Percentiles rank a stretch among this genome's conserved stretches.
These are phyloP conservation scores for Cucumis cinereus DNA, from an alignment of 306 rosid species.

Conservation along the genomic window DNA sequence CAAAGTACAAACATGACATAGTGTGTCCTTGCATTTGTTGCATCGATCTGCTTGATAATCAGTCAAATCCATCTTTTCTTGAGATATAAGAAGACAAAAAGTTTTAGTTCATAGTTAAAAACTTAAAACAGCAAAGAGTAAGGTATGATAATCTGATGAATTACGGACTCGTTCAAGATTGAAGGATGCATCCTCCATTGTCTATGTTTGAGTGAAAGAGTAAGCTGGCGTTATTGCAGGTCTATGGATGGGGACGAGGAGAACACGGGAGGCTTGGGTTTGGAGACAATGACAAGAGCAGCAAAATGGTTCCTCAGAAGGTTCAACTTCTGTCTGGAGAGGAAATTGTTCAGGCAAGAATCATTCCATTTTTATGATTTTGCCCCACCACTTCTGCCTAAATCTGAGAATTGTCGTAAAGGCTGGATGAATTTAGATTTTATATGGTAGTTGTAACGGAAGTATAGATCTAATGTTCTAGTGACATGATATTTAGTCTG, in stretches of 20 bases:
- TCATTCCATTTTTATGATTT: not conserved
- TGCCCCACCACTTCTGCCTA: not conserved
- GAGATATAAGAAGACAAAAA: not conserved
- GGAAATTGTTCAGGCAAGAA: conserved; percentile 79
- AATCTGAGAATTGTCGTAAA: not conserved
- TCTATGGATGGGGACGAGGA: conserved; percentile 99
- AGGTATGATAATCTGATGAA: not conserved
- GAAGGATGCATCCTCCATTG: not conserved
- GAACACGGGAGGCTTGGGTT: conserved; percentile 99
- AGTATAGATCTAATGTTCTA: not conserved
- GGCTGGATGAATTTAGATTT: not conserved
- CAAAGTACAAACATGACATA: not conserved
- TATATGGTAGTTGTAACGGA: not conserved
- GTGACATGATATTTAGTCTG: not conserved
- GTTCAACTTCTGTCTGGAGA: conserved; percentile 87
- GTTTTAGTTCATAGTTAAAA: not conserved
- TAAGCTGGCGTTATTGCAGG: conserved; percentile 36
- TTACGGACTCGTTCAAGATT: not conserved
- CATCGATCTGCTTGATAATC: not conserved
- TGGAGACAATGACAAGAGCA: conserved; percentile 96
- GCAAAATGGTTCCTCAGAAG: conserved; percentile 93
- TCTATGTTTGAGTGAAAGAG: conserved; percentile 2
- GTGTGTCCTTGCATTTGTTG: not conserved
- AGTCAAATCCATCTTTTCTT: not conserved
- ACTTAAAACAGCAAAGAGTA: too few relatives aligned